phyloP scores from a whole-genome alignment of 371 early-diverging fungal species.

The Mucor sp. region DNA sequence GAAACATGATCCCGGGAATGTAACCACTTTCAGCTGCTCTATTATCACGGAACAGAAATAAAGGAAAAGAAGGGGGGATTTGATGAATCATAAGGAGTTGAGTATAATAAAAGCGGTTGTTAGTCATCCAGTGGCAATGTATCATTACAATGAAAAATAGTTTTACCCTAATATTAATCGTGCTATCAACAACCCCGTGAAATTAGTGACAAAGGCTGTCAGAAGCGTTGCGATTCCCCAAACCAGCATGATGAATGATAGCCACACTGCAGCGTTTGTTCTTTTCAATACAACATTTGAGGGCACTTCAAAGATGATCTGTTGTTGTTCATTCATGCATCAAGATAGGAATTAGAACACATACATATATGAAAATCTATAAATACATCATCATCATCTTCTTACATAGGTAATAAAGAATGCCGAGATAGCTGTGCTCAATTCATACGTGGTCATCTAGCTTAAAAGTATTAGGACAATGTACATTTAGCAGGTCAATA shows the following conservation, averaged over 20 bases:
- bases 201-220: conserved; percentile 33
- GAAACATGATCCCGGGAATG: conserved; percentile 35
- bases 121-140: background rate
- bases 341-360: background rate
- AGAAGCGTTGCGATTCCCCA: conserved; percentile 42
- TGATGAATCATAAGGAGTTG: background rate
- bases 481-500: background rate
- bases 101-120: background rate
- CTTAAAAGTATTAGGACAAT: background rate
- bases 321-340: background rate
- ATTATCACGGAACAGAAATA: background rate
- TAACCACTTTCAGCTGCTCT: conserved; percentile 41
- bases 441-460: conserved; percentile 32
- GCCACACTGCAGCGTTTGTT: conserved; percentile 40
- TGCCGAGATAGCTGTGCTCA: conserved; percentile 29
- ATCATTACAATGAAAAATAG: background rate
- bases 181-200: conserved; percentile 15
- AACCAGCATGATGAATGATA: conserved; percentile 45
- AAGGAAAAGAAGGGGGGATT: background rate
- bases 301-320: conserved; percentile 52
- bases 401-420: conserved; percentile 42
- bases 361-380: background rate
- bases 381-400: background rate
- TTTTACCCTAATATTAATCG: conserved; percentile 40
- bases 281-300: conserved; percentile 43